These are phyloP conservation scores for Chlorella sp. DNA, from an alignment of 139 green algal species.

Conservation along the genomic window DNA sequence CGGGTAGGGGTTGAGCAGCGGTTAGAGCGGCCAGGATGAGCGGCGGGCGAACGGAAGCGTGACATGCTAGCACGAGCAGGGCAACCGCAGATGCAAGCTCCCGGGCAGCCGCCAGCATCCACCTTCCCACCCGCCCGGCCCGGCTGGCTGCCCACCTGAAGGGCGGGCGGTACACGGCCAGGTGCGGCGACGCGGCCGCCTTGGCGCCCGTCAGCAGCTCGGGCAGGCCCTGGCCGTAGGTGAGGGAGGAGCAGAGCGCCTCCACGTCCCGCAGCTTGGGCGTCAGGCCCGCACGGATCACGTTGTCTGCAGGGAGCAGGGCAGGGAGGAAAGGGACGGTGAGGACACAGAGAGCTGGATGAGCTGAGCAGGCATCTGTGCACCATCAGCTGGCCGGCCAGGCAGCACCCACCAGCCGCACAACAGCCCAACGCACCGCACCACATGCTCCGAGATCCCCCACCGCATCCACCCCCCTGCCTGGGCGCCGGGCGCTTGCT, in stretches of 20 bases:
- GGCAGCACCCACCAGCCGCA: too few species aligned
- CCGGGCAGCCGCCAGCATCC: constrained; percentile 40
- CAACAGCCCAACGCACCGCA: background rate
- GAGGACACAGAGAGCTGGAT: too few species aligned
- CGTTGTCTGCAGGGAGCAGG: constrained; percentile 84
- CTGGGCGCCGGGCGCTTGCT: background rate
- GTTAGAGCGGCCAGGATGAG: background rate
- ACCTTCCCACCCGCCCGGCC: constrained; percentile 10
- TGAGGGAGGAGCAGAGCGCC: constrained; percentile 90
- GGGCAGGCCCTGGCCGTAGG: constrained; percentile 76
- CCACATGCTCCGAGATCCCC: background rate
- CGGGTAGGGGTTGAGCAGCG: background rate
- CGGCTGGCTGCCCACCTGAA: background rate
- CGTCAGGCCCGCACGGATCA: constrained; percentile 95
- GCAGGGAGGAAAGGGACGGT: background rate
- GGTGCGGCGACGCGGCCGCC: background rate
- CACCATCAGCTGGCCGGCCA: background rate
- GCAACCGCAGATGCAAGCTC: background rate
- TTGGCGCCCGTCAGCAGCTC: constrained; percentile 26
- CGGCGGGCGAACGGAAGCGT: background rate
- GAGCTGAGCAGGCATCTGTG: background rate
- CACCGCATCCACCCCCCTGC: background rate
- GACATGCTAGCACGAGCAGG: background rate
- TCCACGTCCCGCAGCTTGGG: constrained; percentile 92
- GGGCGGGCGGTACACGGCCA: constrained; percentile 28